Conservation (phyloP, 2,329 filamentous ascomycete species). For the Aspergillus sp. region DNA sequence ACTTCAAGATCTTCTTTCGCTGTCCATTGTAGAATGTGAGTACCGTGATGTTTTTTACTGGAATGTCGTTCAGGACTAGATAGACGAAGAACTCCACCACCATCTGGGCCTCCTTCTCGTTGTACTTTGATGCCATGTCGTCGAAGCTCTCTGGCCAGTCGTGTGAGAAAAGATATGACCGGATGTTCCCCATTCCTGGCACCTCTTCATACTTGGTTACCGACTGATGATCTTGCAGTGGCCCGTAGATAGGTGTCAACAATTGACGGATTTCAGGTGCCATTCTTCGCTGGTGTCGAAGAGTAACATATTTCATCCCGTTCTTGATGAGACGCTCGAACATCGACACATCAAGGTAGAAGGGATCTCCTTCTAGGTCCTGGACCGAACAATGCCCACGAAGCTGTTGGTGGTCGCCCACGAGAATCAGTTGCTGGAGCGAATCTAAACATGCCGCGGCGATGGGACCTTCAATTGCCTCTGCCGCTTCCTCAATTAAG, state of each 20-base stretch:
- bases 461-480: conserved; percentile 63
- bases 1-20: conserved; percentile 60
- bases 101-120: conserved; percentile 73
- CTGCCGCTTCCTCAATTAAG: conserved; percentile 77
- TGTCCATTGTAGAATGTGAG: conserved; percentile 90
- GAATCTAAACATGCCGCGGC: conserved; percentile 61
- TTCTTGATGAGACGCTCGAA: conserved; percentile 77
- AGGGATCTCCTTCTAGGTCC: conserved; percentile 61
- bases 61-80: conserved; percentile 66
- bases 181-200: conserved; percentile 62
- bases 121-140: conserved; percentile 65
- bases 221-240: conserved; percentile 58
- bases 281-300: conserved; percentile 72
- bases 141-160: conserved; percentile 65
- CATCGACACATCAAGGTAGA: conserved; percentile 69
- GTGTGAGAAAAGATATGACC: conserved; percentile 65
- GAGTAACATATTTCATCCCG: conserved; percentile 60
- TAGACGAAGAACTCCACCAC: conserved; percentile 71
- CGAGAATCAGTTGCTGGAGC: conserved; percentile 64
- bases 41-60: conserved; percentile 66
- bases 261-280: conserved; percentile 65
- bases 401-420: conserved; percentile 81
- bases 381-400: conserved; percentile 64
- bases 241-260: conserved; percentile 61
- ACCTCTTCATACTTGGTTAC: conserved; percentile 56